Percentiles rank a stretch among this genome's conserved stretches.
Evolutionary conservation across 306 rosid species (phyloP).

Genomic region (Prosopis cineraria): DNA sequence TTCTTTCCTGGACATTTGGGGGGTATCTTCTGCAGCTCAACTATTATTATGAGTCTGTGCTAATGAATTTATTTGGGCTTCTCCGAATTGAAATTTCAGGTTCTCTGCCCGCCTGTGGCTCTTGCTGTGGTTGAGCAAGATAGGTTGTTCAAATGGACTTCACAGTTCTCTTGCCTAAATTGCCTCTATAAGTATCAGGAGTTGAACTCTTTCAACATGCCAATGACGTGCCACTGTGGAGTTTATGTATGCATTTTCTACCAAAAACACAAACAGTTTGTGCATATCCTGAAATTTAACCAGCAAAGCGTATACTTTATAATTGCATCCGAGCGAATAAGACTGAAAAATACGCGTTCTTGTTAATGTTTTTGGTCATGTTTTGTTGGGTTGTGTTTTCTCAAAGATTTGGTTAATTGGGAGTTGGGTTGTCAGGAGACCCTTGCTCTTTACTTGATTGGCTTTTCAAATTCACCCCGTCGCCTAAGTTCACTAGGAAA

Average conservation of each 20-base stretch:
- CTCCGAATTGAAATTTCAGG: constrained; percentile 50
- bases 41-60: constrained; percentile 4
- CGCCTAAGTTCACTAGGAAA: background rate
- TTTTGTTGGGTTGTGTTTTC: background rate
- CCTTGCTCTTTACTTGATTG: background rate
- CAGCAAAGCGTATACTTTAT: background rate
- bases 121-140: constrained; percentile 82
- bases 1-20: background rate
- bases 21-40: background rate
- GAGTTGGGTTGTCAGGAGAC: background rate
- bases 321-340: background rate
- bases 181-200: background rate
- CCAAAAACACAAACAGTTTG: background rate
- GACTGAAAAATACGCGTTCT: background rate
- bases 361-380: background rate
- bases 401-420: background rate
- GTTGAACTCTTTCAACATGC: constrained; percentile 1
- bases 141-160: background rate
- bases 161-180: background rate
- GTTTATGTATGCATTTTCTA: background rate
- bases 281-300: background rate
- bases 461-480: background rate
- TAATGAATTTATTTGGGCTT: constrained; percentile 14
- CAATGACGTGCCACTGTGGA: background rate
- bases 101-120: constrained; percentile 93